Percentiles rank a stretch among this genome's conserved stretches.
Evolutionary conservation across 352 stramenopile species (phyloP).

Genomic region (Pythium vanterpoolii): DNA sequence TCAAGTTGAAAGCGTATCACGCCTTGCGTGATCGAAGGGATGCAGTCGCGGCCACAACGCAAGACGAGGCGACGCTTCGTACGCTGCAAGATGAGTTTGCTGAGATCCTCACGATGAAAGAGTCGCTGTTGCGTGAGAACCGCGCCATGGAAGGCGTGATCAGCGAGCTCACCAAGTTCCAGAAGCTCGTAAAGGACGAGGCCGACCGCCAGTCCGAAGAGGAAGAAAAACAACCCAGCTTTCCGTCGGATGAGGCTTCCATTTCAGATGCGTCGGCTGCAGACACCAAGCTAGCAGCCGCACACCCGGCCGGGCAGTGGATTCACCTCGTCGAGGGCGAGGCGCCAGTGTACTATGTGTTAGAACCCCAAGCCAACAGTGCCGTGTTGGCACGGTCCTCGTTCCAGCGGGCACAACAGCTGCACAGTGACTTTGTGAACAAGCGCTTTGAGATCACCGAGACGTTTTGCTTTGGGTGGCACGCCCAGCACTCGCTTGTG

Average conservation of each 20-base stretch:
- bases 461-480: slow-evolving; percentile 25
- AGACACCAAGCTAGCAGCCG: background rate
- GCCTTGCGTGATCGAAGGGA: slow-evolving; percentile 4
- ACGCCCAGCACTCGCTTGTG: slow-evolving; percentile 15
- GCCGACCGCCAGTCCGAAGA: slow-evolving; percentile 12
- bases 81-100: slow-evolving; percentile 21
- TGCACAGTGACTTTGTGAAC: slow-evolving; percentile 4
- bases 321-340: slow-evolving; percentile 20
- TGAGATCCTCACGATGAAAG: slow-evolving; percentile 21
- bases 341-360: slow-evolving; percentile 13
- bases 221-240: background rate
- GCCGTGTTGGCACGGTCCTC: background rate
- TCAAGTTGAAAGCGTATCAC: slow-evolving; percentile 12
- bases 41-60: background rate
- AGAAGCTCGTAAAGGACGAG: slow-evolving; percentile 25
- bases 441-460: slow-evolving; percentile 14
- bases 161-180: slow-evolving; percentile 21
- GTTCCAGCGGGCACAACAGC: slow-evolving; percentile 3
- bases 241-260: no score
- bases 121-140: slow-evolving; percentile 25
- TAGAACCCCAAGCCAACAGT: background rate
- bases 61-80: slow-evolving; percentile 4
- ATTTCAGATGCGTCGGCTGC: no score
- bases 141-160: slow-evolving; percentile 25
- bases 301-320: slow-evolving; percentile 14